These are phyloP conservation scores for Nephelium lappaceum DNA, from an alignment of 345 rosid species.

Conservation along the genomic window DNA sequence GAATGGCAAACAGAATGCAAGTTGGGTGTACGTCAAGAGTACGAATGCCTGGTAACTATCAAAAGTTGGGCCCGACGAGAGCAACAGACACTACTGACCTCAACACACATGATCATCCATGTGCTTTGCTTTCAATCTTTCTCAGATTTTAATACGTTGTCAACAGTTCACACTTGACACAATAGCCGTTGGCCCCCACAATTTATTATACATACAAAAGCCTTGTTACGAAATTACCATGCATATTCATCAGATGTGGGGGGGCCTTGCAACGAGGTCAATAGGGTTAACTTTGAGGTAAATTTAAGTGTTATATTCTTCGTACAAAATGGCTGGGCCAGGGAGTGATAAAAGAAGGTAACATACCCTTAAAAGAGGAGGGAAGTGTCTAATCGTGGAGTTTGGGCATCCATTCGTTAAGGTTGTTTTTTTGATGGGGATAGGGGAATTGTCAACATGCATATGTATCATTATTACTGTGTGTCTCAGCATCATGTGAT, in stretches of 20 bases:
- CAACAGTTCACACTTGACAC: not conserved
- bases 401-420: constrained; percentile 37
- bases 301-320: not conserved
- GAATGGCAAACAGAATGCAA: constrained; percentile 17
- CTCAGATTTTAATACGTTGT: not conserved
- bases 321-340: not conserved
- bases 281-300: not conserved
- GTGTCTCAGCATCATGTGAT: constrained; percentile 29
- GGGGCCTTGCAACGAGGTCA: not conserved
- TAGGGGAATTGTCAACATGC: constrained; percentile 14
- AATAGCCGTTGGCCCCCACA: constrained; percentile 1
- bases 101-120: constrained; percentile 31
- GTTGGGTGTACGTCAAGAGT: constrained; percentile 33
- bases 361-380: constrained; percentile 28
- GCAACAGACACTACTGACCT: constrained; percentile 33
- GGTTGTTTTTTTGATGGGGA: not conserved
- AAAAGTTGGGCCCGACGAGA: constrained; percentile 21
- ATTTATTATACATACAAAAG: too few species aligned
- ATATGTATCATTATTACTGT: not conserved
- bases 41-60: constrained; percentile 32
- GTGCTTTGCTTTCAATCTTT: constrained; percentile 25
- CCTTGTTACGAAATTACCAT: not conserved
- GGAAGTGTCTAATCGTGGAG: constrained; percentile 35
- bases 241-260: not conserved
- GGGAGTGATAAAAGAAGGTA: constrained; percentile 15